These are phyloP conservation scores for Picocystis sp. DNA, from an alignment of 163 green algal genomes.

Conservation along the genomic window DNA sequence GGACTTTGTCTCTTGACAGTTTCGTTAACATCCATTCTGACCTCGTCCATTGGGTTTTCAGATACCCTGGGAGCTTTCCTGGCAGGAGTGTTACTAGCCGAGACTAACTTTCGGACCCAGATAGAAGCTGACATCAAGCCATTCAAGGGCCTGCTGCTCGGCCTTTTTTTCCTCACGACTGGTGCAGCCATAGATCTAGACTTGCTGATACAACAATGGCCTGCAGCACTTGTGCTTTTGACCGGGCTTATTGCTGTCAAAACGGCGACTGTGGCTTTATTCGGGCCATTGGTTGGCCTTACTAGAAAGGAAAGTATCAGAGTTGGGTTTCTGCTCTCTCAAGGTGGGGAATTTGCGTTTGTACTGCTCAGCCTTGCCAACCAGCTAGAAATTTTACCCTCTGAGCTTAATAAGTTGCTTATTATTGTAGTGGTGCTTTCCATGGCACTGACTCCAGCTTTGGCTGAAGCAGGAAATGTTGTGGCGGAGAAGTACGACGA, in stretches of 20 bases:
- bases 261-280: constrained; percentile 52
- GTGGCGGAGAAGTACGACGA: constrained; percentile 3
- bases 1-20: constrained; percentile 81
- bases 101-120: constrained; percentile 72
- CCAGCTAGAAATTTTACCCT: constrained; percentile 67
- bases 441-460: constrained; percentile 77
- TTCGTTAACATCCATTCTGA: constrained; percentile 58
- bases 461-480: constrained; percentile 3
- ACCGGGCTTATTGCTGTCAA: constrained; percentile 70
- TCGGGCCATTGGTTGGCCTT: constrained; percentile 59
- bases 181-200: constrained; percentile 46
- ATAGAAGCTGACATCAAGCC: constrained; percentile 88
- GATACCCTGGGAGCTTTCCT: constrained; percentile 87
- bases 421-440: constrained; percentile 78
- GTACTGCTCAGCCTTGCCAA: constrained; percentile 81
- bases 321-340: constrained; percentile 59
- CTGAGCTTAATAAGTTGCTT: constrained; percentile 69
- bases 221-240: constrained; percentile 43
- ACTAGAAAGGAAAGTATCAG: constrained; percentile 19
- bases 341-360: constrained; percentile 94
- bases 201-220: constrained; percentile 39
- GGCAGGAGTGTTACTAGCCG: constrained; percentile 77
- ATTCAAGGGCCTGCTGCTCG: constrained; percentile 81
- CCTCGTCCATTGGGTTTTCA: constrained; percentile 64
- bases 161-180: constrained; percentile 89